phyloP scores from a whole-genome alignment of 1,139 yeast species.

The Candida freyschussii region DNA sequence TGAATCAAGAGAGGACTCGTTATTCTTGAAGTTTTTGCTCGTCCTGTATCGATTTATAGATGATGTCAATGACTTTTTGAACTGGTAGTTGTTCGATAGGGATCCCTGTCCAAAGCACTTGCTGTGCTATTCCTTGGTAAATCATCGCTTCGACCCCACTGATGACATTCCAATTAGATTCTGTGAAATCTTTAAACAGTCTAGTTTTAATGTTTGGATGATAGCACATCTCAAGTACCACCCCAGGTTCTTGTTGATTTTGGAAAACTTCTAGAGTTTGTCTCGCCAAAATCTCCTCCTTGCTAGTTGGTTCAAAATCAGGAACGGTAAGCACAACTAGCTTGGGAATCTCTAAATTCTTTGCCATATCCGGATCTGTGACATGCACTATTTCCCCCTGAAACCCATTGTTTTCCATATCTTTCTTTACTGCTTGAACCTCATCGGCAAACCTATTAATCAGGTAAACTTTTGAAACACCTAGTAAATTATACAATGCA shows the following conservation, averaged over 20 bases:
- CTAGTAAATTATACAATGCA: conserved; percentile 20
- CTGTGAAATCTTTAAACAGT: conserved; percentile 14
- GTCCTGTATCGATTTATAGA: conserved; percentile 12
- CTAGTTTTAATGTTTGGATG: conserved; percentile 21
- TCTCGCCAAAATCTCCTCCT: conserved; percentile 19
- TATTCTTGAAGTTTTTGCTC: too few species aligned
- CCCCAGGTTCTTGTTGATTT: conserved; percentile 15
- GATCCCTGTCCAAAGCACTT: conserved; percentile 22
- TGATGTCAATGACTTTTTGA: conserved; percentile 10
- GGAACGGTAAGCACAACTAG: conserved; percentile 23
- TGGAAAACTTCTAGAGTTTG: conserved; percentile 19
- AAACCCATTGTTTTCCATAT: conserved; percentile 20
- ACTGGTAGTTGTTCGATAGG: conserved; percentile 18
- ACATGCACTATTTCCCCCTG: conserved; percentile 23
- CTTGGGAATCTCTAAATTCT: conserved; percentile 14
- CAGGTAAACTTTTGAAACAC: conserved; percentile 23
- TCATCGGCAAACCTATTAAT: conserved; percentile 22
- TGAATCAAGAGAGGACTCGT: too few species aligned
- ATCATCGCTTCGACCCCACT: conserved; percentile 25
- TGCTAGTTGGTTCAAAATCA: conserved; percentile 16
- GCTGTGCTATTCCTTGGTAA: conserved; percentile 25
- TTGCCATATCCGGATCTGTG: conserved; percentile 18
- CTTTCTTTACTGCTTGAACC: conserved; percentile 14
- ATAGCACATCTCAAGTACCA: conserved; percentile 24
- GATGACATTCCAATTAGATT: conserved; percentile 20